Conservation (phyloP, 192 early-diverging fungal species). For the Lobosporangium transversale region DNA sequence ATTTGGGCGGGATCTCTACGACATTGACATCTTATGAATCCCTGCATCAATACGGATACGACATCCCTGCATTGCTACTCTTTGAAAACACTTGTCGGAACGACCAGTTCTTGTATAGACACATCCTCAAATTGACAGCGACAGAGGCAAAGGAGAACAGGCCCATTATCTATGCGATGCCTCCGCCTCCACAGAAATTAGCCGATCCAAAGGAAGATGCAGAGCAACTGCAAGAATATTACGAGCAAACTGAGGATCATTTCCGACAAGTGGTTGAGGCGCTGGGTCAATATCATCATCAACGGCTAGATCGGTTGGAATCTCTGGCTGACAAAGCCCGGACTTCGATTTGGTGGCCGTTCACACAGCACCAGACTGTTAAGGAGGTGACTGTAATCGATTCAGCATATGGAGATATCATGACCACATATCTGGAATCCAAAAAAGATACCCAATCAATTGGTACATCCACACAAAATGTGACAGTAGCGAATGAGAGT, state of each 20-base stretch:
- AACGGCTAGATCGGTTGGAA: slow-evolving; percentile 65
- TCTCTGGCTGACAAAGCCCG: slow-evolving; percentile 59
- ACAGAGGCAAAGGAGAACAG: slow-evolving; percentile 35
- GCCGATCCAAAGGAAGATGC: slow-evolving; percentile 56
- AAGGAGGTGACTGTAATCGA: slow-evolving; percentile 76
- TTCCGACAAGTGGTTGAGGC: slow-evolving; percentile 56
- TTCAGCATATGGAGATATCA: slow-evolving; percentile 74
- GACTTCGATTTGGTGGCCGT: slow-evolving; percentile 82
- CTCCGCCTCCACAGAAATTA: slow-evolving; percentile 58
- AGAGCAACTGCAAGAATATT: slow-evolving; percentile 69
- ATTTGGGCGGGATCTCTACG: slow-evolving; percentile 86
- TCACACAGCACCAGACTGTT: slow-evolving; percentile 74
- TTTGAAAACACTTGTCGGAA: slow-evolving; percentile 71
- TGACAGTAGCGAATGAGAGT: slow-evolving; percentile 2
- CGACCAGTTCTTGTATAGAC: slow-evolving; percentile 57
- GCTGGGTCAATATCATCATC: slow-evolving; percentile 60
- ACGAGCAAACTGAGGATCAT: slow-evolving; percentile 57
- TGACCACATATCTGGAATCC: slow-evolving; percentile 62
- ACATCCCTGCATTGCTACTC: slow-evolving; percentile 72
- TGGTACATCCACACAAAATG: no score
- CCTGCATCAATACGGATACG: slow-evolving; percentile 73
- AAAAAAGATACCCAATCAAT: slow-evolving; percentile 5
- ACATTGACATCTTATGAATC: slow-evolving; percentile 81
- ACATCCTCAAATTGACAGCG: slow-evolving; percentile 48
- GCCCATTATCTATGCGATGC: slow-evolving; percentile 47